Conservation (phyloP, 352 stramenopile species). For the Phytophthora citricola region DNA sequence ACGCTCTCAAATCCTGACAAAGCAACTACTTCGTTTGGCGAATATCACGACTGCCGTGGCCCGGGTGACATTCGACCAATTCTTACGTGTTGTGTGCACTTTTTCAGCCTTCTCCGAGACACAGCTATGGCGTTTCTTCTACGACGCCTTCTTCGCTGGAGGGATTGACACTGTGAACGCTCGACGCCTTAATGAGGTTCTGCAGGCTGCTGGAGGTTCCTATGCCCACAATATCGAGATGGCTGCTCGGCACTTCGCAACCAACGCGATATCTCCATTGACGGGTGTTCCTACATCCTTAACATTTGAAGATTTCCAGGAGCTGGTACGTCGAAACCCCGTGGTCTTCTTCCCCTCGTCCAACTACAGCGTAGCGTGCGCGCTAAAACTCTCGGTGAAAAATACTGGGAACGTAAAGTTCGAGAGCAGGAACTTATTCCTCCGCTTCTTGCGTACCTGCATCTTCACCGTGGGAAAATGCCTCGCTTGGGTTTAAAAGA, state of each 20-base stretch:
- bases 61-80: slow-evolving; percentile 65
- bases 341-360: slow-evolving; percentile 62
- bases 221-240: slow-evolving; percentile 58
- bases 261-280: slow-evolving; percentile 30
- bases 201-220: slow-evolving; percentile 49
- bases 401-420: slow-evolving; percentile 62
- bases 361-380: slow-evolving; percentile 59
- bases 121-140: slow-evolving; percentile 69
- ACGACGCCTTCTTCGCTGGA: slow-evolving; percentile 50
- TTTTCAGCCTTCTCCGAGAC: slow-evolving; percentile 57
- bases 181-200: slow-evolving; percentile 42
- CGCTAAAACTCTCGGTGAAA: slow-evolving; percentile 40
- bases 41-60: slow-evolving; percentile 26
- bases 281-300: slow-evolving; percentile 26
- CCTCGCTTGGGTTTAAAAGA: slow-evolving; percentile 49
- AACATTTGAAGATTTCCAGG: slow-evolving; percentile 63
- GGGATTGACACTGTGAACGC: slow-evolving; percentile 40
- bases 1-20: slow-evolving; percentile 49
- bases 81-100: slow-evolving; percentile 49
- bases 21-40: slow-evolving; percentile 47
- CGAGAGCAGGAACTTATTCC: slow-evolving; percentile 47
- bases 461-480: slow-evolving; percentile 41
- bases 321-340: slow-evolving; percentile 51
- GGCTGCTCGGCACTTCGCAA: slow-evolving; percentile 46
- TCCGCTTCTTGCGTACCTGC: slow-evolving; percentile 48